Base-by-base conservation (phyloP, 768 basidiomycete species). In the Gyrodon lividus region DNA sequence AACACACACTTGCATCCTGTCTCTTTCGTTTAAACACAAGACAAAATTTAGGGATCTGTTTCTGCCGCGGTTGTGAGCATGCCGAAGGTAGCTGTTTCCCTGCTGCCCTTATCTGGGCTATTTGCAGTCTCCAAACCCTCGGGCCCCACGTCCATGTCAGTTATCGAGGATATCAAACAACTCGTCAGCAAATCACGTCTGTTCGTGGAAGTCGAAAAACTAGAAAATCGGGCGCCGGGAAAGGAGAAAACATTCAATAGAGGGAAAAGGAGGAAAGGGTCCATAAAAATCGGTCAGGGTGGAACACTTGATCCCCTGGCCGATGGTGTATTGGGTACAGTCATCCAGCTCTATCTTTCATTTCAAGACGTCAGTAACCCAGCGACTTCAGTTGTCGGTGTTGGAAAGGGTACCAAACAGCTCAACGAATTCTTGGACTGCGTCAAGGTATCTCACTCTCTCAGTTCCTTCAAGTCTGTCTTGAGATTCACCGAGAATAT, bases 241-340 rank as follows among this genome's bases (percentile, higher is more conserved):
- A 70, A 74, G 47, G 75, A 74, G 22, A 78, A 77, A 54, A 67
- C 71, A 40, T 68, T 69, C 46, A 64, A 51, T 49, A 74, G 74
- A 43, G 68, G 70, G 52, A 75, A 65, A 39, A 61, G 61, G 45
- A 65, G 61, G 46, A 65, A 64, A 14, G 77, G 81, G 19, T 62
- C 70, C 2, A 74, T 94, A 47, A 95, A 96, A 70, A 82, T 95
- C 43, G 94, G 93, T 1, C 91, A 94, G 69, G 93, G 93, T 24
- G 94, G 97, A 4, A 99, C 97, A 4, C 74, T 99, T 44, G 97
- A 99, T 73, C 97, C 97, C 14, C 77, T 98, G 31, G 97, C 97
- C 5, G 92, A 97, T 68, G 96, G 96, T 39, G 92, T 97, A 14
- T 74, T 98, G 56, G 92, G 94, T 94, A 65, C 59, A 77, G 59